phyloP scores from a whole-genome alignment of 2,329 filamentous ascomycete species.

The Verticillium longisporum region DNA sequence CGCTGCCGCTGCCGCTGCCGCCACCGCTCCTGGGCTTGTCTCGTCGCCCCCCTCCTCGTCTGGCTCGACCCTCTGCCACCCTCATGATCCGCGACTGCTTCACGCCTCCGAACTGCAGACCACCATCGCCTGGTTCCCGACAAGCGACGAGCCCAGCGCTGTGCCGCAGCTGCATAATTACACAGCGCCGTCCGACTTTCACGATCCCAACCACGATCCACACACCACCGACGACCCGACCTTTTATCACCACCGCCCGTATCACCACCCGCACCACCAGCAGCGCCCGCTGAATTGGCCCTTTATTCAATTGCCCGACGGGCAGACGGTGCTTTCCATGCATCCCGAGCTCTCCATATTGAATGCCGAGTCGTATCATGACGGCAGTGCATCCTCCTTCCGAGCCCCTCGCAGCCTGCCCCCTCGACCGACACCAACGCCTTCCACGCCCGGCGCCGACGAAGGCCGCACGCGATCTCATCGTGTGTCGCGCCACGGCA shows the following conservation, averaged over 20 bases:
- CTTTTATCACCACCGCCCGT: background rate
- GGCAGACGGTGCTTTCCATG: constrained; percentile 12
- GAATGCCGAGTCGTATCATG: constrained; percentile 38
- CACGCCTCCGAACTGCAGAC: constrained; percentile 6
- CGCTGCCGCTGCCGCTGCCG: too few species aligned
- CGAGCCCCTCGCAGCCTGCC: constrained; percentile 11
- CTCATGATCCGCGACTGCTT: constrained; percentile 10
- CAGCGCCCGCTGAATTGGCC: constrained; percentile 1
- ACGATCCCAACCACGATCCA: background rate
- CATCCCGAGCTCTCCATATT: constrained; percentile 34
- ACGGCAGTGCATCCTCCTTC: constrained; percentile 17
- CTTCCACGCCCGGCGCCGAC: background rate
- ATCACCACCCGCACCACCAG: background rate
- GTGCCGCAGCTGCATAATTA: background rate
- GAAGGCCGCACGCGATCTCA: background rate
- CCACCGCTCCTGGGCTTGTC: background rate
- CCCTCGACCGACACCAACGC: constrained; percentile 7
- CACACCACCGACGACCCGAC: background rate
- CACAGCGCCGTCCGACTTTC: background rate
- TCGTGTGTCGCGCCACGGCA: background rate
- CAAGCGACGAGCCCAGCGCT: background rate
- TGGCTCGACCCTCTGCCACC: constrained; percentile 6
- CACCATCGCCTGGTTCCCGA: background rate
- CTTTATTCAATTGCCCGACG: constrained; percentile 4
- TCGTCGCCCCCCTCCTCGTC: background rate